Conservation (phyloP, 495 filamentous ascomycete genomes). For the Penicillium parvum region DNA sequence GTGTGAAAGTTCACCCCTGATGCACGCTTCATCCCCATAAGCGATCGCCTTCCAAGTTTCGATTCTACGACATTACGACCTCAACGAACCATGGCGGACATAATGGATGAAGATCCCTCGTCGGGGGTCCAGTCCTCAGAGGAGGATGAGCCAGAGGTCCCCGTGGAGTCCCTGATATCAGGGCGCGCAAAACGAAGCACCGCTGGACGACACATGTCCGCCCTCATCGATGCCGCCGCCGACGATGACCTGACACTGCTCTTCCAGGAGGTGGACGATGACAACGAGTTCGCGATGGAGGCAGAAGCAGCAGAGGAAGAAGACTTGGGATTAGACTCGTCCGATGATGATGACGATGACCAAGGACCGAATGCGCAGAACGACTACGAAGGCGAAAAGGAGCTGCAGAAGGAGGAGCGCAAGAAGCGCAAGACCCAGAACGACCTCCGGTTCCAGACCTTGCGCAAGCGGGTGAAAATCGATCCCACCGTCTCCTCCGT, state of each 20-base stretch:
- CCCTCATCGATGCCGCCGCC: constrained; percentile 70
- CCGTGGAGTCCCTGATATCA: constrained; percentile 69
- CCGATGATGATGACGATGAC: constrained; percentile 69
- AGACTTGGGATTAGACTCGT: constrained; percentile 78
- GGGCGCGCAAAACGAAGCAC: constrained; percentile 77
- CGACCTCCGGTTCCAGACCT: constrained; percentile 45
- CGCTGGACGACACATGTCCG: constrained; percentile 79
- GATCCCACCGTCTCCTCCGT: constrained; percentile 52
- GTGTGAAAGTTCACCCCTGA: constrained; percentile 5
- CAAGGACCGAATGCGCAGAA: constrained; percentile 61
- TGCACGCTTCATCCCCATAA: constrained; percentile 1
- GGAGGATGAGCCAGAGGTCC: constrained; percentile 30
- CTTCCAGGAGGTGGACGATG: constrained; percentile 82
- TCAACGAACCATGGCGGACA: constrained; percentile 21
- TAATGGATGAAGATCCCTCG: constrained; percentile 29
- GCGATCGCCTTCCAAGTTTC: background rate
- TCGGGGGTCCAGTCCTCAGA: constrained; percentile 30
- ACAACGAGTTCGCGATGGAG: constrained; percentile 69
- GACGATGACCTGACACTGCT: constrained; percentile 76
- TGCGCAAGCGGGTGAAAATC: constrained; percentile 61
- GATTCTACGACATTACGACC: no score
- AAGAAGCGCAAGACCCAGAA: constrained; percentile 74
- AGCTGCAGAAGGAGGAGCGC: constrained; percentile 61
- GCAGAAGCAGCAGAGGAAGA: constrained; percentile 64
- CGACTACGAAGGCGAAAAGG: constrained; percentile 58